Base-by-base conservation (phyloP, 345 rosid species). In the Eucalyptus paniculata region DNA sequence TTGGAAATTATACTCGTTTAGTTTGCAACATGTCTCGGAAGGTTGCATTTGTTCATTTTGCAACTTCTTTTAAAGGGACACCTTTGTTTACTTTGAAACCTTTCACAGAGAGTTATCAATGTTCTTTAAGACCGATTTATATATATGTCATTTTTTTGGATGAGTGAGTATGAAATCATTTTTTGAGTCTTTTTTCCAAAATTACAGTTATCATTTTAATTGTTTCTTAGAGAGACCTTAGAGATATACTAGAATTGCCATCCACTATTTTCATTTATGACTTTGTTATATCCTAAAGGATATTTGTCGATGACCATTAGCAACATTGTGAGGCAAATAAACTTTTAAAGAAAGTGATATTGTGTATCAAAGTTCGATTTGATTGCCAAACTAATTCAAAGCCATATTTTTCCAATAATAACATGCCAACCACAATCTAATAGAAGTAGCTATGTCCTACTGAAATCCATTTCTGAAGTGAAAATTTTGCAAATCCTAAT, bases 1-100 rank as follows among this genome's bases (percentile, higher is more conserved):
- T 53, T 53, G 58, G 58, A 1, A 51, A 53, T 53, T 53, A 53
- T 19, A 53, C 10, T 53, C 0, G 1, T 53, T 53, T 2, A 53
- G 4, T 53, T 53, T 19, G 2, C 58, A 53, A 19, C 5, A 0
- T 53, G 58, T 53, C 24, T 4, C 0, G 0, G 1, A 19, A 0
- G 10, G 0, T 53, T 53, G 24, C 24, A 53, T 53, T 53, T 53
- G 58, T 53, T 53, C 10, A 19, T 53, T 53, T 53, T 19, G 10
- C 58, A 53, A 53, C 24, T 53, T 53, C 56, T 53, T 53, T 53
- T 3, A 8, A 8, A 53, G 24, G 24, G 58, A 53, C 1, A 0
- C 0, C 9, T 18, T 53, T 53, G 24, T 53, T 51, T 53, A 53
- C 58, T 19, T 53, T 19, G 24, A 53, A 53, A 53, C 0, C 10